Conservation (phyloP, 805 yeast genomes). For the Yamadazyma akitaensis region DNA sequence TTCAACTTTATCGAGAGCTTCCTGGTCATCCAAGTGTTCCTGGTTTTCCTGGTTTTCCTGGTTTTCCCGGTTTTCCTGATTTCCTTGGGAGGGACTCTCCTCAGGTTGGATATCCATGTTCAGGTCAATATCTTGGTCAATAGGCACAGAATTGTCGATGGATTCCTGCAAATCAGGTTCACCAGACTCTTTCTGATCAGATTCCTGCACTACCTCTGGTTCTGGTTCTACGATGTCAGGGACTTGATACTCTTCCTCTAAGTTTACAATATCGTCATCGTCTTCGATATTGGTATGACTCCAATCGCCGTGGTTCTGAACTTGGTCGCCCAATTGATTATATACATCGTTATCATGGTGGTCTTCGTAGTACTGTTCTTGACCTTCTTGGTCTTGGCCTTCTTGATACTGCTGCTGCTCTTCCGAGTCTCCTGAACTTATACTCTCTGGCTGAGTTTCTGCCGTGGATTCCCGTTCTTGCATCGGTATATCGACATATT, state of each 20-base stretch:
- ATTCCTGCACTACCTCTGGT: not conserved
- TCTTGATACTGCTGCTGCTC: not conserved
- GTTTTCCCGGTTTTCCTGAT: not conserved
- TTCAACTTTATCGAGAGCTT: constrained; percentile 6
- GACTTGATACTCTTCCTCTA: constrained; percentile 4
- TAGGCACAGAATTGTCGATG: not conserved
- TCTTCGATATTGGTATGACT: not conserved
- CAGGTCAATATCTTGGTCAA: not conserved
- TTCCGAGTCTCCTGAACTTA: not conserved
- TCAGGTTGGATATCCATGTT: too few species aligned
- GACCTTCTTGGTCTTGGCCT: not conserved
- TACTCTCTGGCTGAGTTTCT: not conserved
- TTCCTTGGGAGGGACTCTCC: too few species aligned
- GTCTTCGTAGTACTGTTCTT: too few species aligned
- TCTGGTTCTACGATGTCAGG: constrained; percentile 2
- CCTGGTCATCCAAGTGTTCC: not conserved
- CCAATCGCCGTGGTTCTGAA: not conserved
- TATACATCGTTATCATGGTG: not conserved
- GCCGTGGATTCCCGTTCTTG: not conserved
- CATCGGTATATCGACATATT: not conserved
- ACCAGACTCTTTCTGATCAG: not conserved
- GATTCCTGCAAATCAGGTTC: not conserved
- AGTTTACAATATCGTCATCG: constrained; percentile 8
- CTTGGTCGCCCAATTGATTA: not conserved
- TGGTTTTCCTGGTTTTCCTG: not conserved